phyloP scores from a whole-genome alignment of 768 basidiomycete genomes.

The Paxillus ammoniavirescens region DNA sequence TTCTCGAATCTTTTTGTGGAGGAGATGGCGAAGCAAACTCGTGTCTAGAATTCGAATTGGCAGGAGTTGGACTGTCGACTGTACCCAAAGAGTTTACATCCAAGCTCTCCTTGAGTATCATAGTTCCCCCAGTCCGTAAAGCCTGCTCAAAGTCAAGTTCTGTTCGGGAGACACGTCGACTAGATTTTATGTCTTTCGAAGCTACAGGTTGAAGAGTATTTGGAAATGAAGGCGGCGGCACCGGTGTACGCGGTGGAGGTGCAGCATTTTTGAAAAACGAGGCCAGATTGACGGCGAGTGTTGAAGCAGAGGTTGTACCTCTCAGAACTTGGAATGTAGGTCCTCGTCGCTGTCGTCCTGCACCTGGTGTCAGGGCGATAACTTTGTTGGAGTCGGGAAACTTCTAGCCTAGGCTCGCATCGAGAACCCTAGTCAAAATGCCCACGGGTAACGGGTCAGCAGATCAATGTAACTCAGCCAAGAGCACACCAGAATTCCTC shows the following conservation, averaged over 20 bases:
- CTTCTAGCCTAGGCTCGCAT: no score
- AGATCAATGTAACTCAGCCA: neutral
- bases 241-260: constrained; percentile 42
- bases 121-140: constrained; percentile 62
- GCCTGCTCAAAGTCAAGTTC: constrained; percentile 85
- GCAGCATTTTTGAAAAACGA: constrained; percentile 59
- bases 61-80: constrained; percentile 43
- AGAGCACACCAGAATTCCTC: neutral
- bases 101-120: constrained; percentile 65
- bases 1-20: constrained; percentile 34
- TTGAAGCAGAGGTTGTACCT: neutral
- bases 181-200: constrained; percentile 44
- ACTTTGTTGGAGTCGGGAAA: no score
- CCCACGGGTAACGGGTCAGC: constrained; percentile 10
- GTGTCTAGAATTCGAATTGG: constrained; percentile 26
- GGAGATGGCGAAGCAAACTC: constrained; percentile 43
- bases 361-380: no score
- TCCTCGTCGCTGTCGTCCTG: constrained; percentile 10
- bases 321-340: neutral
- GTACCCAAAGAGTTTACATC: constrained; percentile 68
- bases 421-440: constrained; percentile 20
- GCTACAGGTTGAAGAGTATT: constrained; percentile 56
- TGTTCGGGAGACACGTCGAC: constrained; percentile 64
- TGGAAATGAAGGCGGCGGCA: constrained; percentile 47
- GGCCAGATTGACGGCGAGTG: constrained; percentile 51